These are phyloP conservation scores for Triticum monococcum DNA, from an alignment of 176 grass and related monocot genomes.

Conservation along the genomic window DNA sequence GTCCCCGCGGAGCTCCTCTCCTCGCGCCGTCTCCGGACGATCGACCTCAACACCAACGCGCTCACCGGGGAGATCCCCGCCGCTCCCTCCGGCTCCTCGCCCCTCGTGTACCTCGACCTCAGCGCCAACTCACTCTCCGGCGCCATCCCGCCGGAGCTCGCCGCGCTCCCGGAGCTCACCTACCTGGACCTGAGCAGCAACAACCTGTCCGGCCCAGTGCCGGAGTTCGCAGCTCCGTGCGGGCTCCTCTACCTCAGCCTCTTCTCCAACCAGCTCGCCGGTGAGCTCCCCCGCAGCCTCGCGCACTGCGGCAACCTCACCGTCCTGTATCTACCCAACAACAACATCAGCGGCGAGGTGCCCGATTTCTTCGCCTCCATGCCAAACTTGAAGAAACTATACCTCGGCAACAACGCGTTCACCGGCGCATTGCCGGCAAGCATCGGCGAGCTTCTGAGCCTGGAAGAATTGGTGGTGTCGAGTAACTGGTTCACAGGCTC, in stretches of 20 bases:
- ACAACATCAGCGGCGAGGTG: conserved; percentile 31
- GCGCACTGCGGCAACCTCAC: conserved; percentile 41
- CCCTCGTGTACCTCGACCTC: conserved; percentile 37
- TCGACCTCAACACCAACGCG: conserved; percentile 40
- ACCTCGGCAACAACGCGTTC: conserved; percentile 36
- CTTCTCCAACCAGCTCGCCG: conserved; percentile 33
- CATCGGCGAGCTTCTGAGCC: conserved; percentile 8
- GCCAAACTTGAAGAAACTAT: conserved; percentile 17
- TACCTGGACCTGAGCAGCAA: conserved; percentile 46
- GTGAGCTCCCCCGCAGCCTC: conserved; percentile 40
- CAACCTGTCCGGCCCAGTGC: conserved; percentile 38
- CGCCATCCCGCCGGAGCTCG: conserved; percentile 27
- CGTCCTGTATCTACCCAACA: conserved; percentile 19
- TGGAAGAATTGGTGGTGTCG: conserved; percentile 33
- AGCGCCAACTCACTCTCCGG: conserved; percentile 38
- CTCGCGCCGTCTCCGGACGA: conserved; percentile 19
- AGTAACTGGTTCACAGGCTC: conserved; percentile 26
- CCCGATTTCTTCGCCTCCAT: conserved; percentile 39
- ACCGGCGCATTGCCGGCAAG: conserved; percentile 28
- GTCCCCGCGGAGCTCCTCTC: conserved; percentile 36
- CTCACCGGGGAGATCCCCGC: conserved; percentile 46
- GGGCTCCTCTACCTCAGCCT: conserved; percentile 33
- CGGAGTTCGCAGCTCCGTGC: conserved; percentile 28
- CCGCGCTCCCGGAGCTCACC: conserved; percentile 33
- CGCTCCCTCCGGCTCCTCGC: not conserved